Evolutionary conservation across 306 rosid genomes (phyloP), one percentile per base, ranked within the genome.

Genomic region (Fragaria vesca): DNA sequence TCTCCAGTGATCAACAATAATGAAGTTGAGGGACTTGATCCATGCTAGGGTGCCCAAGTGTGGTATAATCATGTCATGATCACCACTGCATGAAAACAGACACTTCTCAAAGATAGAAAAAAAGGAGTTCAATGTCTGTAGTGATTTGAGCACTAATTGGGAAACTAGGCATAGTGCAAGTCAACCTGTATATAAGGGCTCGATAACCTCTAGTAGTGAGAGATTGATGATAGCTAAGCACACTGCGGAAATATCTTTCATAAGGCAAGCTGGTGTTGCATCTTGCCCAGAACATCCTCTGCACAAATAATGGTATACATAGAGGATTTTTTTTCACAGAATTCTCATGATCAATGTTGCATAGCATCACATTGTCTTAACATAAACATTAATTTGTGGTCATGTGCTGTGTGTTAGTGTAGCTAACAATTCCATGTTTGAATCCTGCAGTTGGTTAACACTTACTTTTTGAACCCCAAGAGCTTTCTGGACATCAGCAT

Each of bases 11-110:
- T 70, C 77, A 2, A 82, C 67, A 30, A 88, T 77, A 58, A 83
- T 72, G 73, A 83, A 81, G 75, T 88, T 90, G 20, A 86, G 81
- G 67, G 79, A 75, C 74, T 85, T 88, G 58, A 87, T 90, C 91
- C 89, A 90, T 2, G 54, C 79, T 71, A 73, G 87, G 34, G 91
- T 90, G 10, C 91, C 79, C 21, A 72, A 6, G 79, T 78, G 83
- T 5, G 94, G 81, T 58, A 86, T 8, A 1, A 2, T 0, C 43
- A 48, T 21, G 71, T 88, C 91, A 83, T 88, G 90, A 72, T 90
- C 90, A 3, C 94, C 91, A 21, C 89, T 89, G 80, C 47, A 76
- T 15, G 50, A 68, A 32, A n/a, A 21, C 36, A 66, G 12, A 17
- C 6, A 34, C 71, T 74, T 60, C 26, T 21, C 63, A 11, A 34